Conservation (phyloP, 2,329 filamentous ascomycete species). For the Paracoccidioides brasiliensis region DNA sequence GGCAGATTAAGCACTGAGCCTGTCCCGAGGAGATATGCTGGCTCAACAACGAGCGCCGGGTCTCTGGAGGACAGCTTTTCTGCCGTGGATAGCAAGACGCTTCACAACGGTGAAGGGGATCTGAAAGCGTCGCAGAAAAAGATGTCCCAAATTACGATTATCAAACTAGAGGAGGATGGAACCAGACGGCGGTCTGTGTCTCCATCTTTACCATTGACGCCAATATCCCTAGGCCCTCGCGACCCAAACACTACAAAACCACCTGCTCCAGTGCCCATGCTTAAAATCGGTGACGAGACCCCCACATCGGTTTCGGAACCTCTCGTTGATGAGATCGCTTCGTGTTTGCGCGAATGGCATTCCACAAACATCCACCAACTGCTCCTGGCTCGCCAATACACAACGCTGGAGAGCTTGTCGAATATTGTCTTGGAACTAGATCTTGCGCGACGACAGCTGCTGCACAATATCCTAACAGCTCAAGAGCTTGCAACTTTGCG, state of each 20-base stretch:
- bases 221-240: conserved; percentile 30
- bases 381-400: conserved; percentile 69
- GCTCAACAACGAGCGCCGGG: conserved; percentile 11
- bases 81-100: conserved; percentile 3
- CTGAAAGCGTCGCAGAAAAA: conserved; percentile 24
- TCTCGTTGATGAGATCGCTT: conserved; percentile 92
- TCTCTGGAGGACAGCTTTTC: conserved; percentile 12
- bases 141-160: conserved; percentile 27
- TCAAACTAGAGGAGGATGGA: conserved; percentile 24
- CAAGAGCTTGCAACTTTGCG: conserved; percentile 70
- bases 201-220: conserved; percentile 23
- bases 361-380: conserved; percentile 92
- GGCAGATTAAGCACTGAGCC: conserved; percentile 21
- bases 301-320: conserved; percentile 81
- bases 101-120: conserved; percentile 15
- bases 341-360: conserved; percentile 94
- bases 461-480: conserved; percentile 84
- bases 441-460: conserved; percentile 70
- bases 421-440: conserved; percentile 72
- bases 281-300: conserved; percentile 95
- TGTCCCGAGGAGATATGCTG: conserved; percentile 19
- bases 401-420: conserved; percentile 66
- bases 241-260: conserved; percentile 57
- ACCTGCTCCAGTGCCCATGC: conserved; percentile 85
- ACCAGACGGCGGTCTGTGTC: conserved; percentile 19